Base-by-base conservation (phyloP, 2,329 filamentous ascomycete genomes). In the Hypoxylon sp. region DNA sequence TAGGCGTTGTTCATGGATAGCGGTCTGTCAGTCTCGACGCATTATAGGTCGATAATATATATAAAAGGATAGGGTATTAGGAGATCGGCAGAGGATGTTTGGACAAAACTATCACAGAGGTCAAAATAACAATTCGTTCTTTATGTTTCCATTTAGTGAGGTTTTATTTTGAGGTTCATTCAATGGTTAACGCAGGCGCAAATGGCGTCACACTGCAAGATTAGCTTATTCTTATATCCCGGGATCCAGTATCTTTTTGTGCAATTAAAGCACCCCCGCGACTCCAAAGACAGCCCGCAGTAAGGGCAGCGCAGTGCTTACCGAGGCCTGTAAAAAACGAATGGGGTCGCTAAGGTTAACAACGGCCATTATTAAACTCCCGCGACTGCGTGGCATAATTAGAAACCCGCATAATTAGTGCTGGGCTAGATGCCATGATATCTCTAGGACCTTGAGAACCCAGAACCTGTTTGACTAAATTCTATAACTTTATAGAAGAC, bases 351-450 rank as follows among this genome's bases (percentile, higher is more conserved):
- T 26, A 26, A 26, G 26, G 4, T 19, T 58, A 52, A 22, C n/a
- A 3, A 33, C 60, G 67, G 67, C 9, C 53, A 62, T 70, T 70
- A 24, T 67, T 64, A 47, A 66, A 69, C 37, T 59, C 42, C 66
- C 66, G 58, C 31, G 11, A 19, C 6, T 31, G 29, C 29, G 29
- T 31, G 29, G 29, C 29, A 31, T 31, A 31, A 31, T 31, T 31
- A 31, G 5, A n/a, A n/a, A n/a, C n/a, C n/a, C n/a, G 29, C 29
- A 31, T 31, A 31, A 31, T 31, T 31, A 31, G 5, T 26, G 26
- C 29, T 31, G 6, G 8, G 5, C 29, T 31, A 31, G 5, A 26
- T 26, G 26, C 29, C 2, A 31, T 8, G 29, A 31, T 31, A 31
- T 31, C 1, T 31, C 29, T 6, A 8, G 8, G 6, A 31, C 29